Percentiles rank a stretch among this genome's conserved stretches.
These are phyloP conservation scores for Aeminium ludgeri DNA, from an alignment of 495 filamentous ascomycete species.

Conservation along the genomic window DNA sequence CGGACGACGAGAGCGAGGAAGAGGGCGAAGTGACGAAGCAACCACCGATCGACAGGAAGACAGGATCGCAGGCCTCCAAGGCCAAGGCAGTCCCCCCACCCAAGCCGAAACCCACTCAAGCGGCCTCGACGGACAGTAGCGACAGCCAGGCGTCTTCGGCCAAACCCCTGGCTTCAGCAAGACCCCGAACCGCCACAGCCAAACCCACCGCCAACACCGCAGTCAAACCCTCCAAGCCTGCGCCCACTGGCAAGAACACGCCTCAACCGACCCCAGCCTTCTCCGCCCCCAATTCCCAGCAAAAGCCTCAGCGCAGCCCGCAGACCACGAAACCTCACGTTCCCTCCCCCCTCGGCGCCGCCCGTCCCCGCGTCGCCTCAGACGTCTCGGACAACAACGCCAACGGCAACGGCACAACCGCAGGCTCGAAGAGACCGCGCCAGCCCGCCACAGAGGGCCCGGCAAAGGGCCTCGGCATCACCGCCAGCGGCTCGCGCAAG, in stretches of 20 bases:
- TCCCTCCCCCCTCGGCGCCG: slow-evolving; percentile 16
- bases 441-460: slow-evolving; percentile 4
- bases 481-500: slow-evolving; percentile 3
- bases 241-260: slow-evolving; percentile 2
- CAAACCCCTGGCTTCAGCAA: slow-evolving; percentile 8
- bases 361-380: slow-evolving; percentile 14
- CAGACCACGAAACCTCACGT: slow-evolving; percentile 15
- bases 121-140: slow-evolving; percentile 6
- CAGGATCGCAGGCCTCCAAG: slow-evolving; percentile 3
- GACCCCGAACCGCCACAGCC: slow-evolving; percentile 6
- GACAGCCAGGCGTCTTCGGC: background rate
- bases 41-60: background rate
- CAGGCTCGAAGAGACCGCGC: slow-evolving; percentile 3
- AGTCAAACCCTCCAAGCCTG: slow-evolving; percentile 4
- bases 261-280: slow-evolving; percentile 11
- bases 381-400: slow-evolving; percentile 16
- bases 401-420: slow-evolving; percentile 1
- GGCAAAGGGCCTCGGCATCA: slow-evolving; percentile 10
- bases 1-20: slow-evolving; percentile 49
- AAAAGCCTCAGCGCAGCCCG: slow-evolving; percentile 12
- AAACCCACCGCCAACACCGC: slow-evolving; percentile 8
- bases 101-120: slow-evolving; percentile 2
- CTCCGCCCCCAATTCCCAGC: slow-evolving; percentile 10
- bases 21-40: slow-evolving; percentile 2
- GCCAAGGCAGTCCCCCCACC: slow-evolving; percentile 3